Base-by-base conservation (phyloP, 108 stramenopile species). In the Chaetoceros tenuissimus region DNA sequence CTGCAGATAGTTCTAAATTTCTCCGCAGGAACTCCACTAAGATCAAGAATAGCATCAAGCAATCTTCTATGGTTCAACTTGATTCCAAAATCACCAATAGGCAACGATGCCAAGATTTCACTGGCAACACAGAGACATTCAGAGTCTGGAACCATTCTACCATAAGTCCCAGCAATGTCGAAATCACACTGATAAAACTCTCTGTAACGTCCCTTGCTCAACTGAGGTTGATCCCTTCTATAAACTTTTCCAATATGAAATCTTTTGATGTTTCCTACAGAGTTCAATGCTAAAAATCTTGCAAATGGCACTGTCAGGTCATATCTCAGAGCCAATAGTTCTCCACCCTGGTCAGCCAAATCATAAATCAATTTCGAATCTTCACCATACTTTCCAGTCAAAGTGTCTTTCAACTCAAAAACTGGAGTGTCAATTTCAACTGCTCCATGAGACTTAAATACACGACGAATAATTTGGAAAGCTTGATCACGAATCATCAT, bases 131-230 rank as follows among this genome's bases (percentile, higher is more conserved):
- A 78, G 21, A 95, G 51, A 53, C 88, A 86, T 53, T 95, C 94
- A 10, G 91, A 79, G 63, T 95, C 94, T 5, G 91, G 79, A 3
- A 91, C 84, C 94, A 95, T 95, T 23, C 81, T 59, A 8, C 69
- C 73, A 56, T 81, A 81, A 31, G 54, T 29, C 17, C 87, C 85
- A 17, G 82, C 94, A 46, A 95, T 84, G 65, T 95, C 94, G 51
- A 94, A 92, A 57, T 95, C 94, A 55, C 94, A 95, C 61, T 95
- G 94, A 70, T 95, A 95, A 70, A 95, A 95, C 55, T 95, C 94
- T 45, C 94, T 81, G 66, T 91, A 95, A 22, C 92, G 71, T 30
- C 94, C 94, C 29, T 66, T 74, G 31, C 77, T 63, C 64, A 95
- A 62, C 43, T 68, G 62, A 7, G 92, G 92, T 31, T 94, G 80